Conservation (phyloP, 2,329 filamentous ascomycete species). For the Aspergillus unguis region DNA sequence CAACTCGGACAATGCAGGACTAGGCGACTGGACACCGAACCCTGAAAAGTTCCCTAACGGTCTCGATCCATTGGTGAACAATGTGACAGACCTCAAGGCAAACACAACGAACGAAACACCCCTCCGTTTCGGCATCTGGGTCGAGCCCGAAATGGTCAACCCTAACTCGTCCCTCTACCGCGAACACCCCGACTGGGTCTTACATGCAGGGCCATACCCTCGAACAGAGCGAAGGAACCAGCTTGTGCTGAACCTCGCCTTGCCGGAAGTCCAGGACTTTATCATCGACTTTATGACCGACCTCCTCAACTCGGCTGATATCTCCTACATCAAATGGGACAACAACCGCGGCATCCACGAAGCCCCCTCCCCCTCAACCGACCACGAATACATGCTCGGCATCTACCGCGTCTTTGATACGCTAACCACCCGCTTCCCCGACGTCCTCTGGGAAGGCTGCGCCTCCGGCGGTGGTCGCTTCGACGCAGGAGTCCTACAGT, state of each 20-base stretch:
- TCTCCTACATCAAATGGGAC: slow-evolving; percentile 66
- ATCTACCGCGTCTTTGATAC: slow-evolving; percentile 61
- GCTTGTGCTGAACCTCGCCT: slow-evolving; percentile 59
- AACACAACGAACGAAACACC: slow-evolving; percentile 40
- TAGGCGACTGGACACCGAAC: slow-evolving; percentile 64
- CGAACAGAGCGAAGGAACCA: slow-evolving; percentile 57
- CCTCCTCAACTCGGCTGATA: slow-evolving; percentile 53
- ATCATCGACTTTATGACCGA: slow-evolving; percentile 56
- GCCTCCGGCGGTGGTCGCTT: slow-evolving; percentile 64
- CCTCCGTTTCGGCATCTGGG: slow-evolving; percentile 63
- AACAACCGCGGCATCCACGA: slow-evolving; percentile 66
- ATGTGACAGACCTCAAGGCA: slow-evolving; percentile 50
- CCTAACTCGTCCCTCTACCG: slow-evolving; percentile 60
- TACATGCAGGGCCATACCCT: slow-evolving; percentile 56
- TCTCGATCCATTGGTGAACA: slow-evolving; percentile 50
- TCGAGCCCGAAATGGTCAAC: slow-evolving; percentile 68
- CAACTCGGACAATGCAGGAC: slow-evolving; percentile 54
- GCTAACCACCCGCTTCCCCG: slow-evolving; percentile 57
- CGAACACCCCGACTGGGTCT: slow-evolving; percentile 62
- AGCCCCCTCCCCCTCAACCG: slow-evolving; percentile 50
- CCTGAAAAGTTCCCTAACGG: slow-evolving; percentile 58
- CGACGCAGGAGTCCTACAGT: slow-evolving; percentile 61
- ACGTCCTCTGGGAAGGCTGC: slow-evolving; percentile 65
- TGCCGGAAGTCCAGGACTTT: slow-evolving; percentile 61
- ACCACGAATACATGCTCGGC: slow-evolving; percentile 62